phyloP scores from a whole-genome alignment of 371 early-diverging fungal species.

The Homolaphlyctis polyrhiza region DNA sequence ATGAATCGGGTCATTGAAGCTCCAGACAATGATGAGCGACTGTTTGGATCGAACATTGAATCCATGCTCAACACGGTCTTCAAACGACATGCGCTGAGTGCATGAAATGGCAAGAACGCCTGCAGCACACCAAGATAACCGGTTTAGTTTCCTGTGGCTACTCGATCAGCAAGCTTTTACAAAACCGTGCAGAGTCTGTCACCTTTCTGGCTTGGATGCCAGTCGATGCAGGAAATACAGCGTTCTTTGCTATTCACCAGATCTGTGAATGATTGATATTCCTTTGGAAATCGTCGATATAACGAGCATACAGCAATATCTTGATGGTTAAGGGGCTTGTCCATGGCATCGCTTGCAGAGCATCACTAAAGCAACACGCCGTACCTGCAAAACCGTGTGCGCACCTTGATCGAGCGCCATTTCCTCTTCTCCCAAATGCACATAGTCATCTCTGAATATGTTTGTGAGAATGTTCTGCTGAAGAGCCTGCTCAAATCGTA shows the following conservation, averaged over 20 bases:
- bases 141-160: neutral
- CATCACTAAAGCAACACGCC: neutral
- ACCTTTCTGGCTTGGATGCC: constrained; percentile 50
- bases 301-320: neutral
- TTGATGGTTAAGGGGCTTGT: neutral
- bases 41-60: constrained; percentile 30
- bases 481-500: constrained; percentile 43
- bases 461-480: constrained; percentile 44
- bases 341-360: neutral
- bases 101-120: constrained; percentile 51
- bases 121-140: too few relatives aligned
- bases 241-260: constrained; percentile 49
- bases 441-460: constrained; percentile 47
- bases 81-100: constrained; percentile 35
- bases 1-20: constrained; percentile 61
- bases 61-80: constrained; percentile 42
- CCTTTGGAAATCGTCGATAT: constrained; percentile 16
- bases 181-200: too few relatives aligned
- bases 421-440: constrained; percentile 50
- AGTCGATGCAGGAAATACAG: constrained; percentile 47
- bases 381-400: constrained; percentile 37
- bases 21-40: constrained; percentile 48
- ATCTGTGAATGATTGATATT: constrained; percentile 58
- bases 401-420: constrained; percentile 43
- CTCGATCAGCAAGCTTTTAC: neutral